Conservation (phyloP, 345 rosid species). For the Salix arbutifolia region DNA sequence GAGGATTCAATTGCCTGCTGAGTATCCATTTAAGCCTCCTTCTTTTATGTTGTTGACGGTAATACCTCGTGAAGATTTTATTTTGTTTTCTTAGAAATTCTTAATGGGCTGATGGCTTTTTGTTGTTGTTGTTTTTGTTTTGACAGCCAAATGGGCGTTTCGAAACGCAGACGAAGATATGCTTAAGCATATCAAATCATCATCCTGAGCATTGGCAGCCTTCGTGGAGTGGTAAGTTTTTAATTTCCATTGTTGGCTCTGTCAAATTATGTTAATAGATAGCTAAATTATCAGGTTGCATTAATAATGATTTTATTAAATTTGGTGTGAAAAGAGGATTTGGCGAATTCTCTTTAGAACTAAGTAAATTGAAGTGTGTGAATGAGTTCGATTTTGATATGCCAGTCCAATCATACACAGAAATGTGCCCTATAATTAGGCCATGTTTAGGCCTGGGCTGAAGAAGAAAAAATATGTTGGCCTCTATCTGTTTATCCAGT, state of each 20-base stretch:
- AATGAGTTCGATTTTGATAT: not conserved
- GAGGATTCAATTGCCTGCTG: conserved; percentile 88
- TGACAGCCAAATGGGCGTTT: conserved; percentile 90
- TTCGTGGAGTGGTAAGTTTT: conserved; percentile 86
- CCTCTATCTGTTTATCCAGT: not conserved
- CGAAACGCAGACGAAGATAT: conserved; percentile 88
- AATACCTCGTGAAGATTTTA: conserved; percentile 13
- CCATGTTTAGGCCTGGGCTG: not conserved
- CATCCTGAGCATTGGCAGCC: conserved; percentile 99
- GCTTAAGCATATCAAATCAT: conserved; percentile 92
- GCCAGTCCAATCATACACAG: not conserved
- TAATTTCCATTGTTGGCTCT: not conserved
- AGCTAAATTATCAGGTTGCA: not conserved
- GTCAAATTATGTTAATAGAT: not conserved
- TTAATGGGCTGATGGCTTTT: not conserved
- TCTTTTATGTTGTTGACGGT: conserved; percentile 87
- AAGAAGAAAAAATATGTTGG: not conserved
- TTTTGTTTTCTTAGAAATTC: not conserved
- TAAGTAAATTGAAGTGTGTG: not conserved
- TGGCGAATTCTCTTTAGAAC: not conserved
- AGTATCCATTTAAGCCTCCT: conserved; percentile 98
- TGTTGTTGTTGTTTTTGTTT: not conserved
- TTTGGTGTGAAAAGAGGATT: not conserved
- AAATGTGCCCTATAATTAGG: not conserved
- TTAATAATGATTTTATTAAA: not conserved